Evolutionary conservation across 116 monocot genomes (phyloP).

Genomic region (Phalaenopsis hybrid): DNA sequence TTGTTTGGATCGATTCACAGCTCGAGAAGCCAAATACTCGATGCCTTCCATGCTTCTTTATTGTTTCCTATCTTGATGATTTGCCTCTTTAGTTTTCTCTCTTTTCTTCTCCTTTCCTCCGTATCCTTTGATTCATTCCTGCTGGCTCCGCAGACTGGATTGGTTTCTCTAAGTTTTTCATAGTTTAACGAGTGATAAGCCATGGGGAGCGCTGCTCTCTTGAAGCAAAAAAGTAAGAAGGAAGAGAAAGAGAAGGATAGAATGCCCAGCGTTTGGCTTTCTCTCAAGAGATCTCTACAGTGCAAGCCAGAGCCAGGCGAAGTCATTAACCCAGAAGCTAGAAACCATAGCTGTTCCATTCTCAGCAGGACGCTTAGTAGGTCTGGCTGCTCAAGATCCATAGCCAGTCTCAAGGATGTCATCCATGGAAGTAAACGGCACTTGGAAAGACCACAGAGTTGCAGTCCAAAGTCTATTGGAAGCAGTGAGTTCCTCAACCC

Average conservation of each 20-base stretch:
- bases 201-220: neutral
- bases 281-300: constrained; percentile 57
- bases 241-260: constrained; percentile 12
- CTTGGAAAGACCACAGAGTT: constrained; percentile 35
- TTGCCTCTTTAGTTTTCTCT: neutral
- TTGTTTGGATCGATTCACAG: neutral
- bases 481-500: constrained; percentile 84
- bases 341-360: constrained; percentile 17
- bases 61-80: no score
- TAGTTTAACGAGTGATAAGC: neutral
- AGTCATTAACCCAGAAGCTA: neutral
- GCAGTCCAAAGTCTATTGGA: constrained; percentile 73
- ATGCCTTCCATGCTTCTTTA: neutral
- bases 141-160: neutral
- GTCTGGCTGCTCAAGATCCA: constrained; percentile 52
- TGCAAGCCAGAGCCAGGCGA: constrained; percentile 36
- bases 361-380: constrained; percentile 28
- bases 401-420: constrained; percentile 54
- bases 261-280: constrained; percentile 48
- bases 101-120: neutral
- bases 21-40: constrained; percentile 12
- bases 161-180: neutral
- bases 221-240: constrained; percentile 9
- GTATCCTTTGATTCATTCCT: neutral
- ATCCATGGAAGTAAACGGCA: constrained; percentile 64